Conservation (phyloP, 495 filamentous ascomycete species). For the Clohesyomyces aquaticus region DNA sequence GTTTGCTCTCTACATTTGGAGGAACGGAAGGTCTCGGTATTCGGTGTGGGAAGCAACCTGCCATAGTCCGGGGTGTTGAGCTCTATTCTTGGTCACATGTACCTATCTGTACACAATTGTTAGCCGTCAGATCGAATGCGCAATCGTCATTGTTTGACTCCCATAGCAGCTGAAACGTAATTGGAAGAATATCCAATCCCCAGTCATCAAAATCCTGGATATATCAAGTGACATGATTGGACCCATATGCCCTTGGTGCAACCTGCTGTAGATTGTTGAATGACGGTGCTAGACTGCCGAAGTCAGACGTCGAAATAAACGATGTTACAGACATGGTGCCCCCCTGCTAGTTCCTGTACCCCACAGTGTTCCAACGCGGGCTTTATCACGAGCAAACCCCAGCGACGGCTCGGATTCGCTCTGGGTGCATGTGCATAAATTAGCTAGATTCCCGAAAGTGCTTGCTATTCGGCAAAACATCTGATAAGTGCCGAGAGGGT, state of each 20-base stretch:
- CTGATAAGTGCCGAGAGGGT: no score
- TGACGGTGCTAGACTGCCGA: slow-evolving; percentile 4
- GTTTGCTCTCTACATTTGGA: neutral
- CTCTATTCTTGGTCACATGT: neutral
- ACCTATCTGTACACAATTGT: neutral
- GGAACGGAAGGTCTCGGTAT: neutral
- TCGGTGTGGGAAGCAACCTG: neutral
- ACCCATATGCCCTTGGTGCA: neutral
- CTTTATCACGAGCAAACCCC: no score
- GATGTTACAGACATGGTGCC: neutral
- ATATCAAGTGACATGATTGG: neutral
- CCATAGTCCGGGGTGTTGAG: neutral
- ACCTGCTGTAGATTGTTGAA: neutral
- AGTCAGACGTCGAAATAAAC: slow-evolving; percentile 7
- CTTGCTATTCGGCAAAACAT: no score
- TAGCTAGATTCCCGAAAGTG: no score
- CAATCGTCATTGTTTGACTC: neutral
- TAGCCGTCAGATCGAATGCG: neutral
- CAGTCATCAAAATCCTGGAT: neutral
- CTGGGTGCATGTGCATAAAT: no score
- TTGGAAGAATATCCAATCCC: no score
- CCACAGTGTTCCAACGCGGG: slow-evolving; percentile 2
- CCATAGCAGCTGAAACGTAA: neutral
- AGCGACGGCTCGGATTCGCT: no score
- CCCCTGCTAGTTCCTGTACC: slow-evolving; percentile 5